Evolutionary conservation across 371 early-diverging fungal genomes (phyloP).

Genomic region (Parasitella parasitica): DNA sequence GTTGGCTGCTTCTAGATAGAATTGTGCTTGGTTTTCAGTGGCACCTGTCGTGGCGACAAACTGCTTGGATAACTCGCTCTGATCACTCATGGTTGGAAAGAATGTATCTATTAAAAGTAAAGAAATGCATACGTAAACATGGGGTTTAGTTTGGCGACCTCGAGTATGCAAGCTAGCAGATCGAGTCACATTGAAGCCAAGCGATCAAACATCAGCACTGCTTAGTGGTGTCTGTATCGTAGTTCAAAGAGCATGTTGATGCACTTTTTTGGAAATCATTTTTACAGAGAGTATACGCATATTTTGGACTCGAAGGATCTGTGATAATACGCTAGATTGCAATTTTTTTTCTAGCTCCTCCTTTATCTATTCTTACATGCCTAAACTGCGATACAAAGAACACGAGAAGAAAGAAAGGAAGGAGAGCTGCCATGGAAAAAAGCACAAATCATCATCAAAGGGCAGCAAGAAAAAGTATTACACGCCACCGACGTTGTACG

Average conservation of each 20-base stretch:
- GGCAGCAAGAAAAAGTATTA: conserved; percentile 8
- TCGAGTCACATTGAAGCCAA: too few relatives aligned
- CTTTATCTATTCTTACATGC: too few relatives aligned
- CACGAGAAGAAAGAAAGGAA: neutral
- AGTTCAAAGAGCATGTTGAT: too few relatives aligned
- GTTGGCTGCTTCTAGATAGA: conserved; percentile 72
- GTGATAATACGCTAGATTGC: too few relatives aligned
- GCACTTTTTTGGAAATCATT: too few relatives aligned
- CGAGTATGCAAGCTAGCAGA: neutral
- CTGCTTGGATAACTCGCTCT: conserved; percentile 56
- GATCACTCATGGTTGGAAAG: conserved; percentile 52
- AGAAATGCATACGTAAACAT: conserved; percentile 1
- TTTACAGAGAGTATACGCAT: too few relatives aligned
- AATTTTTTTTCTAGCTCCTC: too few relatives aligned
- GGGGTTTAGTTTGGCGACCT: neutral
- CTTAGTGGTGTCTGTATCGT: too few relatives aligned
- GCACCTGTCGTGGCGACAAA: conserved; percentile 63
- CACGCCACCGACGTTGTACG: conserved; percentile 25
- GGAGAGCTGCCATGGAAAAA: conserved; percentile 5
- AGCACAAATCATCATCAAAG: conserved; percentile 1
- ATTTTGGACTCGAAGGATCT: too few relatives aligned
- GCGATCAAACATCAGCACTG: too few relatives aligned
- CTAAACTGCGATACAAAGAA: conserved; percentile 9
- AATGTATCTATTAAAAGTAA: neutral
- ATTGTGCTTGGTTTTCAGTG: conserved; percentile 62